Base-by-base conservation (phyloP, 2,329 filamentous ascomycete genomes). In the Beauveria caledonica region DNA sequence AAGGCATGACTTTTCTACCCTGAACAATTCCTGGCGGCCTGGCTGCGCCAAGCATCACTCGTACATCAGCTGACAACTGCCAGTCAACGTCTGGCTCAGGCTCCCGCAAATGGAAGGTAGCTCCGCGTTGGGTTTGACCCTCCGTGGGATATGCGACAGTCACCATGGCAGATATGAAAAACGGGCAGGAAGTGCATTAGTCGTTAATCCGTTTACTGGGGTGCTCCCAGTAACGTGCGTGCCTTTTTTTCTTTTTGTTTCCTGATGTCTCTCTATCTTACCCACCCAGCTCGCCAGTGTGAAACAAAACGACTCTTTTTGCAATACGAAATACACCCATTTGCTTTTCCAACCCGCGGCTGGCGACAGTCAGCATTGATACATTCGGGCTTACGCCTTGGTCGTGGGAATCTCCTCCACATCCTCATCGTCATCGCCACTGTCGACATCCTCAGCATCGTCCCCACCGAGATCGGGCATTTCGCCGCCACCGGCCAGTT, bases 401-500 rank as follows among this genome's bases (percentile, higher is more conserved):
- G 77, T 76, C 45, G 68, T 76, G 45, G 68, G 69, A 56, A 71
- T 71, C 63, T 72, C 71, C 59, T 69, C 71, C n/a, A 93, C 90
- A 4, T 91, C 71, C 61, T 72, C 71, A 51, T 69, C 87, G 42
- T 86, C 83, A 1, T 86, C 85, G 3, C 83, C 82, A 11, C 82
- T 83, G 2, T 80, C 78, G 23, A 80, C 79, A 6, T 78, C 78
- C 7, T 76, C 76, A 1, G 74, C 75, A 2, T 72, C 77, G 27
- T 80, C 84, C 33, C 75, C 79, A 49, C 77, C 56, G n/a, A 62
- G 57, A 51, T 73, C 76, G 64, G 75, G 76, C 64, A 72, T 67
- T 50, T 68, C 71, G 52, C 76, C 81, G 65, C 79, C 82, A 63
- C 81, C 86, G 64, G 85, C 86, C 62, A 93, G 86, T 80, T 92